Percentiles rank a stretch among this genome's conserved stretches.
Conservation (phyloP, 1,139 yeast species). For the Suhomyces panamericanus region DNA sequence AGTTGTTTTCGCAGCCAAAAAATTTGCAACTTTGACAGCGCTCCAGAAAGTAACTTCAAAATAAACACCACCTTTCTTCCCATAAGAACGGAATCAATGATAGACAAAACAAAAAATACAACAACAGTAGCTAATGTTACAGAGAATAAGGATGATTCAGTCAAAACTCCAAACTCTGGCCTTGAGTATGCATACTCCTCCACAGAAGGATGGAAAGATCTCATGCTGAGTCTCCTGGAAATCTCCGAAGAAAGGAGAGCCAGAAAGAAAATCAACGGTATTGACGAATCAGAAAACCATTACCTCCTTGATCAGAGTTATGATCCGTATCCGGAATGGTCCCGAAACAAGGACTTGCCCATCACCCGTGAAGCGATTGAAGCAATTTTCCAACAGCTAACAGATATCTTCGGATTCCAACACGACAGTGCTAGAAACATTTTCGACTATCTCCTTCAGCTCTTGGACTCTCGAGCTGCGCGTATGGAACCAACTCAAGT, state of each 20-base stretch:
- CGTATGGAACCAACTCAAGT: conserved; percentile 58
- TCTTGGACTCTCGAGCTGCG: conserved; percentile 71
- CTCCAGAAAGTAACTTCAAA: not conserved
- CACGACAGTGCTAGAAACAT: conserved; percentile 61
- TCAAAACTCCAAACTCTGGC: not conserved
- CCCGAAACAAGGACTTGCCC: conserved; percentile 25
- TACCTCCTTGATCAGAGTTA: conserved; percentile 39
- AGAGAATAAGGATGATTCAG: not conserved
- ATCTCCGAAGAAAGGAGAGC: no score
- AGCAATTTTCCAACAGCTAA: conserved; percentile 31
- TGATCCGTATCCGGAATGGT: conserved; percentile 66
- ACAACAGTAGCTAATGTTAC: no score
- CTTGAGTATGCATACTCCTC: not conserved
- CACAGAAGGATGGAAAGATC: not conserved
- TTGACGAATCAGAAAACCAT: conserved; percentile 44
- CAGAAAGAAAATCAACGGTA: conserved; percentile 21
- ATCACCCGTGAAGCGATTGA: conserved; percentile 18
- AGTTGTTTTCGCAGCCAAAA: not conserved
- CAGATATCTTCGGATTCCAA: conserved; percentile 68
- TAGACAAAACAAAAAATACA: no score
- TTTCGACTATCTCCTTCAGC: conserved; percentile 60
- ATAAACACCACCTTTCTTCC: not conserved
- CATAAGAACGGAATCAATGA: not conserved
- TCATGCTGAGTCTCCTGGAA: not conserved
- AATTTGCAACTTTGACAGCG: not conserved